Percentiles rank a stretch among this genome's conserved stretches.
These are phyloP conservation scores for Leccinum uliginosum DNA, from an alignment of 768 basidiomycete genomes.

Conservation along the genomic window DNA sequence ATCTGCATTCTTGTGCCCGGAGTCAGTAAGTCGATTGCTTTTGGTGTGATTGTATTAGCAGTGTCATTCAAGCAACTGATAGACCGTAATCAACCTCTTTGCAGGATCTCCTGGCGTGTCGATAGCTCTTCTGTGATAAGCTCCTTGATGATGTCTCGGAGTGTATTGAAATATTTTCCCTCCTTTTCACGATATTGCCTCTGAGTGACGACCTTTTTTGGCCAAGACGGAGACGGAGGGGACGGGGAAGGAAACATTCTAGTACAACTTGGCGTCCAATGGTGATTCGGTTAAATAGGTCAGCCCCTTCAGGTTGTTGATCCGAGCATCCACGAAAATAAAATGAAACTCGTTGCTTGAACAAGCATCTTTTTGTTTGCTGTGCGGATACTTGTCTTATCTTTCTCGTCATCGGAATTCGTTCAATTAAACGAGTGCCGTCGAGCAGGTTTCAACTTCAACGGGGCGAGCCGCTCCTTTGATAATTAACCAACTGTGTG, in stretches of 20 bases:
- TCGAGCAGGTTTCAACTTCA: no score
- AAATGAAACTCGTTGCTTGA: no score
- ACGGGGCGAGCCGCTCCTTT: no score
- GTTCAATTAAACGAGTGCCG: background rate
- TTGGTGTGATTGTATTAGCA: background rate
- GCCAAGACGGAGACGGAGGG: background rate
- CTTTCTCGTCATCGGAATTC: background rate
- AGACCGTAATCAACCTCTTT: constrained; percentile 15
- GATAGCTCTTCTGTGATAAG: constrained; percentile 15
- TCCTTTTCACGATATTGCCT: constrained; percentile 24
- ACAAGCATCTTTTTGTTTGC: background rate
- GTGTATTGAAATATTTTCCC: constrained; percentile 8
- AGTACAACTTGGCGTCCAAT: background rate
- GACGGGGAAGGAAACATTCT: background rate
- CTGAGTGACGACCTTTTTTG: constrained; percentile 15
- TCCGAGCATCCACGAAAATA: background rate
- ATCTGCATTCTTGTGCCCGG: background rate
- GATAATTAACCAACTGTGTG: background rate
- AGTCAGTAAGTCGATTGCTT: constrained; percentile 8
- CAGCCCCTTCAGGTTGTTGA: no score
- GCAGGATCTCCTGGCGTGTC: constrained; percentile 20
- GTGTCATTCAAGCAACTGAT: no score
- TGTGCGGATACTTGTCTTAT: background rate
- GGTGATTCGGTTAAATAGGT: background rate
- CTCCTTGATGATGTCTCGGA: constrained; percentile 14